These are phyloP conservation scores for Beauveria brongniartii DNA, from an alignment of 2,329 filamentous ascomycete genomes.

Conservation along the genomic window DNA sequence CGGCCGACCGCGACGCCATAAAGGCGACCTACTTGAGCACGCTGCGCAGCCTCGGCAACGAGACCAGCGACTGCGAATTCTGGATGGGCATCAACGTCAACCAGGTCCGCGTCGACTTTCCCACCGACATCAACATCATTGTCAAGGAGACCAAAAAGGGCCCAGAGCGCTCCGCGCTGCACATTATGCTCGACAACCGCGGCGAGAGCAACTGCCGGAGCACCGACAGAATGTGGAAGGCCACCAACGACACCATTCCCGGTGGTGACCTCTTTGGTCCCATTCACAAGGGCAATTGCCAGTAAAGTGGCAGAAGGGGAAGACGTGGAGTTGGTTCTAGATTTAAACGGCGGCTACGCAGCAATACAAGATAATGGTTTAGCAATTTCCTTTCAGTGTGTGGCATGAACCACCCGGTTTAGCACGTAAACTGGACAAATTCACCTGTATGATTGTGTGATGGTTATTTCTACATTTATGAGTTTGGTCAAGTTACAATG, in stretches of 20 bases:
- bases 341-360: not conserved
- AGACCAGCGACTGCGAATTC: constrained; percentile 6
- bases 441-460: no score
- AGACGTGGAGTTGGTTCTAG: not conserved
- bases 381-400: no score
- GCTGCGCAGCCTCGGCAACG: constrained; percentile 9
- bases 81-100: constrained; percentile 3
- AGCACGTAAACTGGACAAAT: no score
- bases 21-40: constrained; percentile 10
- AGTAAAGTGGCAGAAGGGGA: not conserved
- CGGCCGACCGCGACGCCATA: constrained; percentile 10
- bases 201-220: constrained; percentile 8
- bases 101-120: constrained; percentile 2
- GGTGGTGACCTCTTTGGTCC: constrained; percentile 8
- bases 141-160: not conserved
- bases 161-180: constrained; percentile 6
- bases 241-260: not conserved
- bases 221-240: constrained; percentile 4
- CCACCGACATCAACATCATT: constrained; percentile 11
- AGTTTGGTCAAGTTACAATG: no score
- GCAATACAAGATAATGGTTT: not conserved
- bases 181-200: constrained; percentile 8
- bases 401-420: no score
- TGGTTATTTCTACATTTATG: no score
- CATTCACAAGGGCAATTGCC: constrained; percentile 10